Base-by-base conservation (phyloP, 106 monocot genomes). In the Allium cepa region DNA sequence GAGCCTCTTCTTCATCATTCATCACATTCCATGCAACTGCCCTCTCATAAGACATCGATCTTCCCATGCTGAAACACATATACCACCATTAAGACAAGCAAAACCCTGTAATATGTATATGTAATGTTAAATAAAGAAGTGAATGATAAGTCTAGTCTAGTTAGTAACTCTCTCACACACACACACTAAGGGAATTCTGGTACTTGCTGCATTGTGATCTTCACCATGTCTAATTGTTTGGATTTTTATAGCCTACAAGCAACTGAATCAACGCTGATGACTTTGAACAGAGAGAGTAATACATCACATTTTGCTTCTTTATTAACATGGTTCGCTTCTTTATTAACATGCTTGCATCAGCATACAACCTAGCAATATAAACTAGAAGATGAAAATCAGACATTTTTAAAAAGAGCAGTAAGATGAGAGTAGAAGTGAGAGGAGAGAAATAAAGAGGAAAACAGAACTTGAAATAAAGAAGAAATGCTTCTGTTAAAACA, bases 1-100 rank as follows among this genome's bases (percentile, higher is more conserved):
- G 88, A 26, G 76, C 73, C 52, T 79, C 73, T 2, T 74, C 73
- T 26, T 73, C 79, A 9, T 84, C 84, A 71, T 79, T 81, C 68
- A 72, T 18, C 67, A 88, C 88, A 67, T 88, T 88, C 84, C 88
- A 88, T 28, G 79, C 84, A 2, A 84, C 65, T 10, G 77, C 84
- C 56, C 74, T 79, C 57, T 79, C 84, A 58, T 82, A 84, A 50
- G 84, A 81, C 11, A 79, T 76, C 10, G 79, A 72, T 60, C 81
- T 70, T 7, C 88, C 84, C 79, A 75, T 78, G 74, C 84, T 82
- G 45, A 84, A 46, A 82, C 17, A 57, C 88, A 88, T 5, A 79
- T 53, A 9, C 88, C 88, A 26, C 81, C 79, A 27, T 71, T 65
- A 61, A 88, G 69, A 73, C 75, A 84, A 2, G 69, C 47, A 49